Base-by-base conservation (phyloP, 495 filamentous ascomycete genomes). In the Aspergillus leporis region DNA sequence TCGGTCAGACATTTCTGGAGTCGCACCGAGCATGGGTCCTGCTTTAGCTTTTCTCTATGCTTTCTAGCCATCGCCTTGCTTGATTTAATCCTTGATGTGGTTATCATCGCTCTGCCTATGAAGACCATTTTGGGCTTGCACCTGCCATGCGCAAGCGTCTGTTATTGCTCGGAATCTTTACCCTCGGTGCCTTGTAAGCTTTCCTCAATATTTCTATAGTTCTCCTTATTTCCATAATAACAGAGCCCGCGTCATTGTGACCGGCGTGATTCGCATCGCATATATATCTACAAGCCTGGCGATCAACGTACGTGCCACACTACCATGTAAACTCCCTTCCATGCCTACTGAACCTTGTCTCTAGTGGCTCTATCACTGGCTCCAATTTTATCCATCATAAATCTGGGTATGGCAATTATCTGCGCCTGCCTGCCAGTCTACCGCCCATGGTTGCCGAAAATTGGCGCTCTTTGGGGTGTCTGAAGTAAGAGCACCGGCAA, bases 121-220 rank as follows among this genome's bases (percentile, higher is more conserved):
- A 25, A 25, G 14, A 50, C 23, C 5, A 50, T 50, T 9, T 7
- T 31, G 0, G 23, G 47, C 1, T 18, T 50, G 47, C 47, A 30
- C 4, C 30, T 50, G 7, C 23, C 14, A 12, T 50, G 47, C 47
- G 47, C 47, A 50, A 50, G n/a, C 22, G 23, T 16, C 23, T 50
- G n/a, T 22, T 12, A 12, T n/a, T 50, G 23, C 2, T 50, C 7
- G 47, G 14, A 50, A 7, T 50, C 14, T 50, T 50, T 23, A 7
- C 31, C 10, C 47, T 50, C 16, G 30, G 47, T 30, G 47, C 23
- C 47, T 50, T 50, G 47, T 50, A 18, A 30, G 47, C 18, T n/a
- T n/a, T n/a, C n/a, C n/a, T n/a, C 25, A 5, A 31, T 5, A n/a
- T 22, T 10, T 16, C 23, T 22, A 9, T 12, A 6, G 10, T n/a